These are phyloP conservation scores for Cynara cardunculus DNA, from an alignment of 129 eudicot species.

Conservation along the genomic window DNA sequence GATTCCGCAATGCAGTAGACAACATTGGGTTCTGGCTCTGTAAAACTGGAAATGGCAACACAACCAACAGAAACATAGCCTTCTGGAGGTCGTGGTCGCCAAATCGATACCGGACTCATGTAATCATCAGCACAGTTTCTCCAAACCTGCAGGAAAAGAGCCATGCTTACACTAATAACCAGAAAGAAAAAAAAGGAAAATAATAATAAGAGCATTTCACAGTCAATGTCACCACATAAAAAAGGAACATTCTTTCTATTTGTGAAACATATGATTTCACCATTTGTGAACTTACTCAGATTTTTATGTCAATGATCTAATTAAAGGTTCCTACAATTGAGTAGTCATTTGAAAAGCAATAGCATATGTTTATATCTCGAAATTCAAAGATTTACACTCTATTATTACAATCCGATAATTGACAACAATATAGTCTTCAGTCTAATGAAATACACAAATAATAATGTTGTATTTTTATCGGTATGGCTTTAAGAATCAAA, in stretches of 20 bases:
- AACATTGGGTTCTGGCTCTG: conserved; percentile 59
- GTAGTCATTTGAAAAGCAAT: neutral
- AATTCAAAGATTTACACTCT: no score
- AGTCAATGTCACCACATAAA: neutral
- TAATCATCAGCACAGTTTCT: conserved; percentile 92
- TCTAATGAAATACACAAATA: no score
- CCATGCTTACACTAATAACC: neutral
- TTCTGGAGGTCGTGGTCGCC: conserved; percentile 94
- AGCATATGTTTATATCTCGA: neutral
- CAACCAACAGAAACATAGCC: conserved; percentile 83
- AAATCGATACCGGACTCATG: conserved; percentile 60
- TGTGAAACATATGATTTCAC: no score
- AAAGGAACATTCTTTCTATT: neutral
- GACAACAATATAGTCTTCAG: neutral
- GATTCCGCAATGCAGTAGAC: conserved; percentile 66
- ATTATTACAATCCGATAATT: no score
- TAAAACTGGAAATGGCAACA: conserved; percentile 59
- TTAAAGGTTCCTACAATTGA: neutral
- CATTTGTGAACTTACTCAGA: neutral
- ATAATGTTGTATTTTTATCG: no score
- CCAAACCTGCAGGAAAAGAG: conserved; percentile 64
- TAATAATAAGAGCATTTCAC: neutral
- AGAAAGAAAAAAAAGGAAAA: neutral
- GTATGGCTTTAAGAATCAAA: no score
- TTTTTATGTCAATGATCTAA: no score